These are phyloP conservation scores for Sphaerulina populicola DNA, from an alignment of 2,329 filamentous ascomycete species.

Conservation along the genomic window DNA sequence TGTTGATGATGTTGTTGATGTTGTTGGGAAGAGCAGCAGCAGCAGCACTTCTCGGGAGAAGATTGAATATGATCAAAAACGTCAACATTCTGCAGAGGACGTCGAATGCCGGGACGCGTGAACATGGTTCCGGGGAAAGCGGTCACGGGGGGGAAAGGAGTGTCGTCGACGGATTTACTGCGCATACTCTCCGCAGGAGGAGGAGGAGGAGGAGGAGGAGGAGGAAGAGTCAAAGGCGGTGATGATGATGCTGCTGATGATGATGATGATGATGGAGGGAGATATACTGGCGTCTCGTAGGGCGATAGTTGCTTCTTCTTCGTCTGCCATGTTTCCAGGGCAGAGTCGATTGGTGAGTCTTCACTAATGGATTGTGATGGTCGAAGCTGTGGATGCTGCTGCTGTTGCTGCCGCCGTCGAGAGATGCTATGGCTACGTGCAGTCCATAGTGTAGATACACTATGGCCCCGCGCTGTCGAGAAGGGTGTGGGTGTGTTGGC, in stretches of 20 bases:
- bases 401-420: too few species aligned
- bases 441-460: not conserved
- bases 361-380: not conserved
- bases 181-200: slow-evolving; percentile 1
- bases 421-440: not conserved
- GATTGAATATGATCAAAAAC: not conserved
- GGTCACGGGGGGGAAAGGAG: not conserved
- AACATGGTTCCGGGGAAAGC: slow-evolving; percentile 1
- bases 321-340: not conserved
- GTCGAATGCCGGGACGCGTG: not conserved
- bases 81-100: too few species aligned
- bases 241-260: too few species aligned
- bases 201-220: too few species aligned
- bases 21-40: not conserved
- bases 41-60: not conserved
- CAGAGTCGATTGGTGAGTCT: not conserved
- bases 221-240: slow-evolving; percentile 1
- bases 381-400: not conserved
- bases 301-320: not conserved
- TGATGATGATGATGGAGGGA: not conserved
- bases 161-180: not conserved
- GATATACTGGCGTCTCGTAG: not conserved
- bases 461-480: not conserved
- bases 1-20: too few species aligned
- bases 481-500: not conserved